These are phyloP conservation scores for Ascocoryne sarcoides DNA, from an alignment of 2,329 filamentous ascomycete species.

Conservation along the genomic window DNA sequence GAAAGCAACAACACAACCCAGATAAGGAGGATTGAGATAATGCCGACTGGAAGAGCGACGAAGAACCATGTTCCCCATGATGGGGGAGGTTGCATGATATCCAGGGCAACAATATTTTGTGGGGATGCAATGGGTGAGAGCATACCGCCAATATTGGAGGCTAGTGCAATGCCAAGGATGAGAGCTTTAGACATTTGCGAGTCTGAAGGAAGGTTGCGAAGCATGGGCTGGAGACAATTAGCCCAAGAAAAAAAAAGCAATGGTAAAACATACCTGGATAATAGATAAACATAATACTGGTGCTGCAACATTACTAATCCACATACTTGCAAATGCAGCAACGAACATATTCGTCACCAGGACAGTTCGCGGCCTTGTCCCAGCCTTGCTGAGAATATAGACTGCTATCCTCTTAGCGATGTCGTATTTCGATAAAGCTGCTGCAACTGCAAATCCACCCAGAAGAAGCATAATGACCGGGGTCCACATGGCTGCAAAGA, in stretches of 20 bases:
- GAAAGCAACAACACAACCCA: slow-evolving; percentile 79
- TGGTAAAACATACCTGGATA: slow-evolving; percentile 58
- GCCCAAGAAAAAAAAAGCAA: neutral
- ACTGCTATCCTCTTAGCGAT: slow-evolving; percentile 97
- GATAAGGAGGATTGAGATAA: slow-evolving; percentile 79
- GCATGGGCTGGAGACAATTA: slow-evolving; percentile 57
- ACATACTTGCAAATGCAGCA: slow-evolving; percentile 95
- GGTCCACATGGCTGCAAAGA: slow-evolving; percentile 97
- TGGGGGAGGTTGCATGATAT: slow-evolving; percentile 87
- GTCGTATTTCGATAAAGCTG: slow-evolving; percentile 90
- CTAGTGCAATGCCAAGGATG: slow-evolving; percentile 88
- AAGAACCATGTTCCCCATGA: slow-evolving; percentile 98
- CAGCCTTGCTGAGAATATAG: slow-evolving; percentile 91
- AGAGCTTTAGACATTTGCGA: slow-evolving; percentile 92
- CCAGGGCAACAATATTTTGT: slow-evolving; percentile 92
- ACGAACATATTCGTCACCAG: slow-evolving; percentile 98
- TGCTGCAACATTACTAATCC: slow-evolving; percentile 96
- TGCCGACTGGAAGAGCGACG: slow-evolving; percentile 83
- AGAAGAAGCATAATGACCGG: slow-evolving; percentile 97
- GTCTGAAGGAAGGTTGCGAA: slow-evolving; percentile 83
- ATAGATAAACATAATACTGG: slow-evolving; percentile 97
- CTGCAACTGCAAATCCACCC: slow-evolving; percentile 91
- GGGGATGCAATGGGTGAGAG: slow-evolving; percentile 95
- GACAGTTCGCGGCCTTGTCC: slow-evolving; percentile 80
- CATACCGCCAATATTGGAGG: slow-evolving; percentile 93